phyloP scores from a whole-genome alignment of 805 yeast species.

The Saccharomycopsis olivae region DNA sequence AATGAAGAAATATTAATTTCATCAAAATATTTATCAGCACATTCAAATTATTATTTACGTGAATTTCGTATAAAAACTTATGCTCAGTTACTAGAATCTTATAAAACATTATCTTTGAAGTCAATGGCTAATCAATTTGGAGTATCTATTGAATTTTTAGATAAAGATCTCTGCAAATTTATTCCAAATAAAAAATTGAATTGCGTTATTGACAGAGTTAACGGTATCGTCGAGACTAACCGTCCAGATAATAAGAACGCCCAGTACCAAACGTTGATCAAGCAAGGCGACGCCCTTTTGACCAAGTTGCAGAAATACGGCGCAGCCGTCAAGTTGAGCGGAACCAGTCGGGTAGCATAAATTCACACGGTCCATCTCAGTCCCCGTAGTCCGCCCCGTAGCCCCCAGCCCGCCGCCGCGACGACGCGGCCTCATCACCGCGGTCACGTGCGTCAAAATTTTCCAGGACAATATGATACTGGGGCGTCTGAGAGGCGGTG shows the following conservation, averaged over 20 bases:
- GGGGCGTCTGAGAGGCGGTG: too few relatives aligned
- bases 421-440: too few relatives aligned
- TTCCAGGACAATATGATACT: too few relatives aligned
- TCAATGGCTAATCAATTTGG: slow-evolving; percentile 94
- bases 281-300: slow-evolving; percentile 84
- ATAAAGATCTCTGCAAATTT: slow-evolving; percentile 76
- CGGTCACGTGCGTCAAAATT: too few relatives aligned
- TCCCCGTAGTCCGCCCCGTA: too few relatives aligned
- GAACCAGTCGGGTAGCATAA: slow-evolving; percentile 34
- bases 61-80: slow-evolving; percentile 94
- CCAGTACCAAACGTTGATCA: slow-evolving; percentile 79
- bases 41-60: slow-evolving; percentile 75
- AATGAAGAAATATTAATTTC: slow-evolving; percentile 60
- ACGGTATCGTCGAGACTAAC: slow-evolving; percentile 90
- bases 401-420: too few relatives aligned
- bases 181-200: slow-evolving; percentile 89
- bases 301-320: slow-evolving; percentile 95
- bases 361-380: too few relatives aligned
- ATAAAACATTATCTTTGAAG: slow-evolving; percentile 77
- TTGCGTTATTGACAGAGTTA: slow-evolving; percentile 92
- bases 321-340: slow-evolving; percentile 92
- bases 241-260: slow-evolving; percentile 94
- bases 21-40: slow-evolving; percentile 60
- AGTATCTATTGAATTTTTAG: slow-evolving; percentile 79
- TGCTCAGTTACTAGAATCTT: slow-evolving; percentile 86